Conservation (phyloP, 2,329 filamentous ascomycete genomes). For the Boeremia lycopersici region DNA sequence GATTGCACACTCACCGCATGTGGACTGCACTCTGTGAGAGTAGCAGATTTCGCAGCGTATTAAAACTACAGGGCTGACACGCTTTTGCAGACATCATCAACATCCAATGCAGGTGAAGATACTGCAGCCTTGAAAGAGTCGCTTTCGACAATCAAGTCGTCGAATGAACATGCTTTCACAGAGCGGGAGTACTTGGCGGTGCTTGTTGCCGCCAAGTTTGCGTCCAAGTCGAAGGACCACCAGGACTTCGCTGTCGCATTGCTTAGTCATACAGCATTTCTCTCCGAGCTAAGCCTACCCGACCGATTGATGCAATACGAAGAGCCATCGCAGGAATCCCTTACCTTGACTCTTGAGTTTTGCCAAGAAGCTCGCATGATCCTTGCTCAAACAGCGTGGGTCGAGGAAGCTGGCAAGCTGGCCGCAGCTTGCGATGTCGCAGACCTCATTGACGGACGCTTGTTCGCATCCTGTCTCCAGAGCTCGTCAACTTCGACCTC, state of each 20-base stretch:
- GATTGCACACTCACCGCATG: not conserved
- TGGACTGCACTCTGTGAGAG: not conserved
- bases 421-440: constrained; percentile 53
- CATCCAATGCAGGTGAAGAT: constrained; percentile 7
- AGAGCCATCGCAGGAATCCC: constrained; percentile 40
- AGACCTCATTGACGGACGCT: constrained; percentile 63
- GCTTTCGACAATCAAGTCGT: constrained; percentile 24
- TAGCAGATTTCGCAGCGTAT: not conserved
- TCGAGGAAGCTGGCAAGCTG: constrained; percentile 27
- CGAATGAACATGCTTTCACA: constrained; percentile 30
- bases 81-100: not conserved
- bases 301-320: constrained; percentile 44
- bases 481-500: constrained; percentile 22
- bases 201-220: constrained; percentile 42
- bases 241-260: constrained; percentile 47
- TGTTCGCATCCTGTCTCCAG: constrained; percentile 38
- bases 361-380: constrained; percentile 44
- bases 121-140: constrained; percentile 27
- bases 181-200: constrained; percentile 45
- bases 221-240: constrained; percentile 34
- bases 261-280: constrained; percentile 51
- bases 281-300: constrained; percentile 50
- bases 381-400: constrained; percentile 48
- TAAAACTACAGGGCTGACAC: not conserved
- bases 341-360: constrained; percentile 48